Percentiles rank a stretch among this genome's conserved stretches.
phyloP scores from a whole-genome alignment of 768 basidiomycete species.

The Lepiota venenata region DNA sequence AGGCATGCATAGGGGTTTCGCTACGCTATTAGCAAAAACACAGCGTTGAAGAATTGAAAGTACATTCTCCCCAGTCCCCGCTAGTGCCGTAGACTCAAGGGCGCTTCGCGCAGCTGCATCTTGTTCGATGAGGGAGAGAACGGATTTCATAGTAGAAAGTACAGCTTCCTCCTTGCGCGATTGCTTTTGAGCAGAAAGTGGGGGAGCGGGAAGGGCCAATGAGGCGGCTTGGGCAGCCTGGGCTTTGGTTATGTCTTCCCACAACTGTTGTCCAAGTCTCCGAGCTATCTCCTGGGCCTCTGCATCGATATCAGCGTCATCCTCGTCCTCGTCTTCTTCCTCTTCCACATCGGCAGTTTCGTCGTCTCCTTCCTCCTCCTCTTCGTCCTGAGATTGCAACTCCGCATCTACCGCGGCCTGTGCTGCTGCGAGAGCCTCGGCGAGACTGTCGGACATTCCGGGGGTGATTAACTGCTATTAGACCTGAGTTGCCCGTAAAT shows the following conservation, averaged over 20 bases:
- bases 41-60: slow-evolving; percentile 52
- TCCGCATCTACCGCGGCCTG: slow-evolving; percentile 6
- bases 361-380: slow-evolving; percentile 27
- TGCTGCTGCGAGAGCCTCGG: slow-evolving; percentile 4
- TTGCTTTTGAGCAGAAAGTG: slow-evolving; percentile 2
- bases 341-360: slow-evolving; percentile 28
- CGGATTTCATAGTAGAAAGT: slow-evolving; percentile 60
- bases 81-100: slow-evolving; percentile 49
- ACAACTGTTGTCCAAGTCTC: slow-evolving; percentile 70
- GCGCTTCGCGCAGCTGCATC: slow-evolving; percentile 54
- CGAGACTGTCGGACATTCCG: slow-evolving; percentile 9
- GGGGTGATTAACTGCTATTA: slow-evolving; percentile 1
- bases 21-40: slow-evolving; percentile 42
- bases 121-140: slow-evolving; percentile 53
- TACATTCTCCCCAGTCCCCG: slow-evolving; percentile 46
- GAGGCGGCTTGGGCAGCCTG: slow-evolving; percentile 37
- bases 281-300: slow-evolving; percentile 75
- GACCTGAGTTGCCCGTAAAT: not conserved
- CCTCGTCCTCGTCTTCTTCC: slow-evolving; percentile 50
- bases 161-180: slow-evolving; percentile 54
- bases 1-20: slow-evolving; percentile 49
- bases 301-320: slow-evolving; percentile 60
- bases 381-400: slow-evolving; percentile 13
- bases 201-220: slow-evolving; percentile 8
- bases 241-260: slow-evolving; percentile 71